Evolutionary conservation across 441 rosid genomes (phyloP).

Genomic region (Omphalea diandra): DNA sequence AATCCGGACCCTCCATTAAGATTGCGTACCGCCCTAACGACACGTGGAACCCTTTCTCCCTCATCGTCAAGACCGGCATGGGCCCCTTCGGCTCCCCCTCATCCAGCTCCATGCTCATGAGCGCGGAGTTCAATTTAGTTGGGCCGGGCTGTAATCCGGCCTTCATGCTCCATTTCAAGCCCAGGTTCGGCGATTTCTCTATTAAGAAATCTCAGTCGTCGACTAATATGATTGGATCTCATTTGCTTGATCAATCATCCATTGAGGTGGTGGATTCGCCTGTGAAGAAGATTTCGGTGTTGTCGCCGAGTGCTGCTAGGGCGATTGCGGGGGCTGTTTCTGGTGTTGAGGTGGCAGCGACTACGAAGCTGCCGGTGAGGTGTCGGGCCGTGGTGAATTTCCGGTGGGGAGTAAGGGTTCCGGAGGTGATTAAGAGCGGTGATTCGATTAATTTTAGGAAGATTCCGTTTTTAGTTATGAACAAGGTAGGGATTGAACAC

Average conservation of each 20-base stretch:
- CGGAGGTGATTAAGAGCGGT: conserved; percentile 44
- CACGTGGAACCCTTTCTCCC: conserved; percentile 73
- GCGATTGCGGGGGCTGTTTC: conserved; percentile 49
- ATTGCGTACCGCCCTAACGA: conserved; percentile 91
- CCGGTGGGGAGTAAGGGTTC: conserved; percentile 91
- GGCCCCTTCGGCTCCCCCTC: conserved; percentile 78
- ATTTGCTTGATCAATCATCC: conserved; percentile 45
- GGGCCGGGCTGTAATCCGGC: conserved; percentile 61
- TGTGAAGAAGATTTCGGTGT: conserved; percentile 35
- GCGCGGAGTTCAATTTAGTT: conserved; percentile 78
- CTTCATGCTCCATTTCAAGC: conserved; percentile 89
- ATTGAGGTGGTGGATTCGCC: conserved; percentile 59
- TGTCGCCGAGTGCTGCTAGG: conserved; percentile 40
- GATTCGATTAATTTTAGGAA: conserved; percentile 52
- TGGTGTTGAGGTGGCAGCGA: conserved; percentile 67
- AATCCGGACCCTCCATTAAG: conserved; percentile 76
- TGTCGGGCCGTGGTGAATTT: conserved; percentile 57
- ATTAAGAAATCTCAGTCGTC: conserved; percentile 81
- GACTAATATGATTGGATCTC: conserved; percentile 10
- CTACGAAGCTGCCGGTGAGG: conserved; percentile 61
- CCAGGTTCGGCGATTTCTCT: conserved; percentile 79
- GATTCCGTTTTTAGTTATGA: conserved; percentile 76
- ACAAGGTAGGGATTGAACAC: conserved; percentile 82
- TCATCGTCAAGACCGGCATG: conserved; percentile 71
- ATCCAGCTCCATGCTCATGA: conserved; percentile 70